These are phyloP conservation scores for Ophiostoma pallidulum DNA, from an alignment of 2,329 filamentous ascomycete genomes.

Conservation along the genomic window DNA sequence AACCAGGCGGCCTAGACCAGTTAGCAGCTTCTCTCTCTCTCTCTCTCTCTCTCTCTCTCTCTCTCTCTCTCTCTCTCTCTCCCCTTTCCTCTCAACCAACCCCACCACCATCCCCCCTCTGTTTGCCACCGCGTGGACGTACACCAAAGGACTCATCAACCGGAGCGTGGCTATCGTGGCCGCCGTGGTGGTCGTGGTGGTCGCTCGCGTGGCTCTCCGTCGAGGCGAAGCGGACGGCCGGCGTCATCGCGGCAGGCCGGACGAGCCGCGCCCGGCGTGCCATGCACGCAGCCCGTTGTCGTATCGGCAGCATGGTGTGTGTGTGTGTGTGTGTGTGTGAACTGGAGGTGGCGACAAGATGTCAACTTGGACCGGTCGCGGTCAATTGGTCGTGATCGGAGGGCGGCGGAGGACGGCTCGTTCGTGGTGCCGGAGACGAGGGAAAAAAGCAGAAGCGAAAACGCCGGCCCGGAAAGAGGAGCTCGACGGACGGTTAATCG, in stretches of 20 bases:
- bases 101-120: no score
- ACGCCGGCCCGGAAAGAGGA: no score
- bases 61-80: no score
- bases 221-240: constrained; percentile 38
- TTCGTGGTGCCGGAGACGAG: not conserved
- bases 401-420: no score
- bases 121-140: no score
- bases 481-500: not conserved
- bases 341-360: not conserved
- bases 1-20: constrained; percentile 40
- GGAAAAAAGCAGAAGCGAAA: not conserved
- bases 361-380: constrained; percentile 1
- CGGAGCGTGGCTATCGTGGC: constrained; percentile 34
- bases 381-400: constrained; percentile 6
- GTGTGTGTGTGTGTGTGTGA: not conserved
- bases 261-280: constrained; percentile 27
- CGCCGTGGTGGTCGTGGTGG: constrained; percentile 10
- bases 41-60: no score
- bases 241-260: constrained; percentile 18
- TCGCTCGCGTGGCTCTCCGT: constrained; percentile 14
- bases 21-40: not conserved
- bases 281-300: constrained; percentile 27
- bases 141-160: constrained; percentile 47
- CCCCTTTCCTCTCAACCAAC: no score
- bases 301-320: constrained; percentile 28